Evolutionary conservation across 2,329 filamentous ascomycete species (phyloP).

Genomic region (Xylaria sp.): DNA sequence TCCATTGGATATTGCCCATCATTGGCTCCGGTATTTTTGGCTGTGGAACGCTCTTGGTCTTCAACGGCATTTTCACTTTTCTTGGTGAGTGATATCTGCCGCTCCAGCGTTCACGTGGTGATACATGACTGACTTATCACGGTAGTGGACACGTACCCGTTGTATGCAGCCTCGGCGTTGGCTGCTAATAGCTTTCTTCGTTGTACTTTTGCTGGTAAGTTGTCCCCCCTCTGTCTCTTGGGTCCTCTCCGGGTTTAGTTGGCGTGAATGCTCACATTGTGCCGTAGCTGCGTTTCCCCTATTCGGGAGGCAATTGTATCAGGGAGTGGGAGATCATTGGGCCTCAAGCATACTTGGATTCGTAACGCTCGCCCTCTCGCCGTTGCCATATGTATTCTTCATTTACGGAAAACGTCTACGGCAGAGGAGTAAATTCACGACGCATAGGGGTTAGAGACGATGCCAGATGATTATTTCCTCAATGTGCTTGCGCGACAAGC

Average conservation of each 20-base stretch:
- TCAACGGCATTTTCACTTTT: conserved; percentile 88
- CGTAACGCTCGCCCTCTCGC: conserved; percentile 68
- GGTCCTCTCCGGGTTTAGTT: background rate
- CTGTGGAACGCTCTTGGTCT: conserved; percentile 77
- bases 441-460: background rate
- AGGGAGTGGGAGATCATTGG: conserved; percentile 75
- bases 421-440: conserved; percentile 54
- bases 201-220: conserved; percentile 75
- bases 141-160: conserved; percentile 77
- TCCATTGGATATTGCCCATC: conserved; percentile 82
- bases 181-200: conserved; percentile 86
- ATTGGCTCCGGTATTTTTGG: conserved; percentile 79
- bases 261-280: conserved; percentile 27
- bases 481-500: background rate
- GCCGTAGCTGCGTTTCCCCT: conserved; percentile 74
- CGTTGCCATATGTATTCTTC: conserved; percentile 72
- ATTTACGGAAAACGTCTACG: conserved; percentile 67
- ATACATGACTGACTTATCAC: conserved; percentile 25
- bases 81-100: conserved; percentile 63
- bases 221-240: background rate
- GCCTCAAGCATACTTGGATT: conserved; percentile 70
- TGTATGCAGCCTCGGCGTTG: conserved; percentile 79
- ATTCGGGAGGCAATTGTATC: conserved; percentile 79
- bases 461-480: background rate
- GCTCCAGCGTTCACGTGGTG: background rate